Base-by-base conservation (phyloP, 2,329 filamentous ascomycete species). In the Conoideocrella luteorostrata region DNA sequence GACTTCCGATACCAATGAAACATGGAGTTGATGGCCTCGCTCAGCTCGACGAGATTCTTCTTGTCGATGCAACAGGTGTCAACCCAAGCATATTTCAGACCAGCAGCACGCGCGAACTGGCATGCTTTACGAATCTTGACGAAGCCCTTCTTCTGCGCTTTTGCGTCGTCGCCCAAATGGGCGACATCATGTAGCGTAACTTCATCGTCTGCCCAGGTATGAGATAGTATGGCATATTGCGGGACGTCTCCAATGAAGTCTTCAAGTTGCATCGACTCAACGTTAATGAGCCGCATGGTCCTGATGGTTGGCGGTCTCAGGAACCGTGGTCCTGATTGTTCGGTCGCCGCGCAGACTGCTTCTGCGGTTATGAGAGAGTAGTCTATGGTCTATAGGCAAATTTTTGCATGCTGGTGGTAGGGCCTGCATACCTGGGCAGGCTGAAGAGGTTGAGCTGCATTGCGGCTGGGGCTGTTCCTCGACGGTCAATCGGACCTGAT, bases 191-290 rank as follows among this genome's bases (percentile, higher is more conserved):
- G 49, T 21, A 58, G 57, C 3, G 47, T 48, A 1, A 63, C 51
- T 39, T 66, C 61, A 1, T 57, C 55, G 1, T 51, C 43, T 7
- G 50, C 54, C 61, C 63, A 65, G 1, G 58, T 63, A 36, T 65
- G 63, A 2, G 62, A 65, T 1, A 67, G 52, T 20, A 66, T 65
- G 10, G 56, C 60, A 40, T 65, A 67, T 0, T 43, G 48, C 7
- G 53, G 53, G 3, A 42, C 38, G 15, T 42, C 18, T 13, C 46
- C 48, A n/a, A 52, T 45, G 38, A 56, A 55, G 5, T 53, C 43
- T 22, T 50, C 46, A 4, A 60, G 35, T 10, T 34, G 30, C 5
- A 51, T 38, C 7, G 51, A 52, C 13, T 40, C 24, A 7, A 50
- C 48, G 44, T 39, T 56, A 33, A 58, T 52, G 45, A 58, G 55